Conservation (phyloP, 2,329 filamentous ascomycete genomes). For the Chlorencoelia australis region DNA sequence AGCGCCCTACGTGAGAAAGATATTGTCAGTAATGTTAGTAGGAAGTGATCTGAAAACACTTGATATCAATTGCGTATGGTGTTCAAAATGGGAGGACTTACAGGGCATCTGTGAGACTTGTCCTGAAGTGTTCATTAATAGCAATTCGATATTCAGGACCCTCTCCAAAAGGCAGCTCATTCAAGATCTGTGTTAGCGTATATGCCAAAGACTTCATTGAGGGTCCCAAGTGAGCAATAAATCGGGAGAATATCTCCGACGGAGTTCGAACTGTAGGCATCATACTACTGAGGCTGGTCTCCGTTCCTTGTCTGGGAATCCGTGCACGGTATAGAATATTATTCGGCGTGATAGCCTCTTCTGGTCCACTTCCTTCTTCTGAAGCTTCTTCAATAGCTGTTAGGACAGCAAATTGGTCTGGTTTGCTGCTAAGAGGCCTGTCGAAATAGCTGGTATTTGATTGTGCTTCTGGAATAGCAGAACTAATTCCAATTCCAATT, state of each 20-base stretch:
- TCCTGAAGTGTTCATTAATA: conserved; percentile 69
- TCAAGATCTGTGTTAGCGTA: conserved; percentile 79
- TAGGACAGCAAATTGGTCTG: conserved; percentile 38
- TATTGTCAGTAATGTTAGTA: too few relatives aligned
- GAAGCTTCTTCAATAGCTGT: conserved; percentile 54
- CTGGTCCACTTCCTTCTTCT: conserved; percentile 43
- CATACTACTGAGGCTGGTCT: conserved; percentile 18
- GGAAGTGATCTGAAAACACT: not conserved
- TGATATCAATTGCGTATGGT: not conserved
- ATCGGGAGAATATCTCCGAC: conserved; percentile 81
- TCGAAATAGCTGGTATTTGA: not conserved
- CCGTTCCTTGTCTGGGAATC: conserved; percentile 11
- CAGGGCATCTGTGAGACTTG: conserved; percentile 73
- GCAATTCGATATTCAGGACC: conserved; percentile 57
- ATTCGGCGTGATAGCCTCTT: conserved; percentile 25
- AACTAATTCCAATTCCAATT: conserved; percentile 8
- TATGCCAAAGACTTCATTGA: conserved; percentile 95
- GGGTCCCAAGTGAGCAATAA: conserved; percentile 80
- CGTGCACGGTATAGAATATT: conserved; percentile 6
- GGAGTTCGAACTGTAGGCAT: conserved; percentile 45
- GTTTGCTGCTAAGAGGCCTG: conserved; percentile 30
- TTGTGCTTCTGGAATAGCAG: conserved; percentile 16
- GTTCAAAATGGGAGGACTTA: conserved; percentile 10
- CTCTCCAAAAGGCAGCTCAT: conserved; percentile 72
- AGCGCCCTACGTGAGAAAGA: conserved; percentile 41